Conservation (phyloP, 140 eudicot species). For the Oenanthe javanica region DNA sequence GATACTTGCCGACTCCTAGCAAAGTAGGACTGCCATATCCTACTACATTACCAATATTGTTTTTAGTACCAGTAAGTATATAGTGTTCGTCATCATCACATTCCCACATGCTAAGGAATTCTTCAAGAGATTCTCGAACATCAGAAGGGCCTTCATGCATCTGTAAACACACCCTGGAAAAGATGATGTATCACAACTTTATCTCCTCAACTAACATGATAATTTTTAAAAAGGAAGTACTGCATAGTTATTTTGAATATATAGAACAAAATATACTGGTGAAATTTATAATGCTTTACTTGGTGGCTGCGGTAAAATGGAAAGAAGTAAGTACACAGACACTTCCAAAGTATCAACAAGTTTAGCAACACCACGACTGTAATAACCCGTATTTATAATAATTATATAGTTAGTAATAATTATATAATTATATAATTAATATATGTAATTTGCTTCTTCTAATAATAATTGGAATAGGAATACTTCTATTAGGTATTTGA, state of each 20-base stretch:
- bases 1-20: constrained; percentile 44
- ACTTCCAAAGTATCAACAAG: neutral
- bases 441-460: too few species aligned
- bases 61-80: constrained; percentile 23
- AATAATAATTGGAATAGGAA: too few species aligned
- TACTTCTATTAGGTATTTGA: too few species aligned
- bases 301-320: neutral
- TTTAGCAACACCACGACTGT: neutral
- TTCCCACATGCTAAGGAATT: constrained; percentile 67
- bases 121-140: constrained; percentile 56
- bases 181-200: neutral
- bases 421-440: too few species aligned
- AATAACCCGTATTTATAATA: too few species aligned
- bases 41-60: constrained; percentile 15
- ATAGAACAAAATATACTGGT: neutral
- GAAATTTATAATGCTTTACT: neutral
- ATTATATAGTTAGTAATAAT: too few species aligned
- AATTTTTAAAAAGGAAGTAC: neutral
- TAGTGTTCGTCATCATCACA: constrained; percentile 37
- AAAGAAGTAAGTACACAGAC: neutral
- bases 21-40: constrained; percentile 22
- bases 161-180: constrained; percentile 62
- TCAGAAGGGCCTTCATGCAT: constrained; percentile 44
- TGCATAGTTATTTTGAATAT: neutral
- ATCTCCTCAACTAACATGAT: neutral